phyloP scores from a whole-genome alignment of 352 stramenopile species.

The Phytopythium montanum region DNA sequence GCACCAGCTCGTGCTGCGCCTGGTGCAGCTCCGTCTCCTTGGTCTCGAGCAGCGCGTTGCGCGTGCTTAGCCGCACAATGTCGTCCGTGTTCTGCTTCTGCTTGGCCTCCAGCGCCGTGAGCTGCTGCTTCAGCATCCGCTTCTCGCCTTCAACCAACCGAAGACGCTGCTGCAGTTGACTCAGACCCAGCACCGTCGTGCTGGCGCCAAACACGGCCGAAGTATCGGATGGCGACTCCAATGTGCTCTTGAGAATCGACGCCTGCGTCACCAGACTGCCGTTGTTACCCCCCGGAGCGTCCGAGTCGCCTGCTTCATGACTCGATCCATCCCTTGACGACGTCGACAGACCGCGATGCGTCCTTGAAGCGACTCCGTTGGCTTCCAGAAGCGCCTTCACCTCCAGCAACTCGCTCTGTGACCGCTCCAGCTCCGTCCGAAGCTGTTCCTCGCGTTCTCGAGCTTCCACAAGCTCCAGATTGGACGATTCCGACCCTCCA shows the following conservation, averaged over 20 bases:
- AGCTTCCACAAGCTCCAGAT: slow-evolving; percentile 36
- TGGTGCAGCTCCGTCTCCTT: slow-evolving; percentile 45
- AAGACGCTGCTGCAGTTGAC: slow-evolving; percentile 70
- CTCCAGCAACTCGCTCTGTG: slow-evolving; percentile 50
- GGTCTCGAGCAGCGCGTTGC: slow-evolving; percentile 69
- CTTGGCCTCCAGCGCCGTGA: slow-evolving; percentile 54
- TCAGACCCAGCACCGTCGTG: slow-evolving; percentile 66
- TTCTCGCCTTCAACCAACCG: slow-evolving; percentile 75
- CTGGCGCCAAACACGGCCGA: slow-evolving; percentile 19
- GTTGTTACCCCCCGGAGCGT: neutral
- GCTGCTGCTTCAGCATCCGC: slow-evolving; percentile 65
- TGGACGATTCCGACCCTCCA: slow-evolving; percentile 8
- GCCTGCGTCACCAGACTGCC: slow-evolving; percentile 34
- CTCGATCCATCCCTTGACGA: slow-evolving; percentile 11
- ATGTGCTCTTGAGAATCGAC: slow-evolving; percentile 54
- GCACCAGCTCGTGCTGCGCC: slow-evolving; percentile 40
- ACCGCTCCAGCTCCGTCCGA: slow-evolving; percentile 55
- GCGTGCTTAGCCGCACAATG: slow-evolving; percentile 67
- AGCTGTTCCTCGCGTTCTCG: slow-evolving; percentile 42
- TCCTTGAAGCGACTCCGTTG: slow-evolving; percentile 18
- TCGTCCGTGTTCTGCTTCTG: slow-evolving; percentile 70
- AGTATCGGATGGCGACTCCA: slow-evolving; percentile 36
- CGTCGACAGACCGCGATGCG: slow-evolving; percentile 16
- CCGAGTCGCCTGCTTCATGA: neutral
- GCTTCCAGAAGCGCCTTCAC: slow-evolving; percentile 21